Evolutionary conservation across 1,284 basidiomycete species (phyloP).

Genomic region (Cryptococcus jaspeensis): DNA sequence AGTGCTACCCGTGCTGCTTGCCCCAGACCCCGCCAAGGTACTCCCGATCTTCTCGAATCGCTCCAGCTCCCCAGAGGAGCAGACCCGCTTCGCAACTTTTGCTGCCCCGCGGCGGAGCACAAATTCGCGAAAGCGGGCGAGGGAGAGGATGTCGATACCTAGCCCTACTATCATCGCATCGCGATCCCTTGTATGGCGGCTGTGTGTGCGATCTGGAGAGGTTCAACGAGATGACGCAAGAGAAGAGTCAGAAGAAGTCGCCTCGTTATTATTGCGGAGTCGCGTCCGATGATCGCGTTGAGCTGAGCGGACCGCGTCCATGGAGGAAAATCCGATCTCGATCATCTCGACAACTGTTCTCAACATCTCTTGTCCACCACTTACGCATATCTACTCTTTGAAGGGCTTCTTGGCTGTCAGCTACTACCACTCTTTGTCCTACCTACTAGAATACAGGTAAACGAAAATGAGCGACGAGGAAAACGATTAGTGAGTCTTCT

Average conservation of each 20-base stretch:
- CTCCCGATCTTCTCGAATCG: conserved; percentile 9
- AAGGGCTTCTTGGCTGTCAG: too few species aligned
- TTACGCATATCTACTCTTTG: too few species aligned
- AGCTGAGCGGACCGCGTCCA: too few species aligned
- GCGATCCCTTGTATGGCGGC: not conserved
- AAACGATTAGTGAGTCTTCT: conserved; percentile 33
- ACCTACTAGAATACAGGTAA: not conserved
- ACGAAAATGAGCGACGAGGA: conserved; percentile 37
- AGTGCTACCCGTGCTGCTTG: not conserved
- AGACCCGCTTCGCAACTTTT: conserved; percentile 58
- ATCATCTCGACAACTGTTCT: too few species aligned
- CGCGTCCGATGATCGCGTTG: not conserved
- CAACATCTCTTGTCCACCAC: too few species aligned
- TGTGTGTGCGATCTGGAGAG: too few species aligned
- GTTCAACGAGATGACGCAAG: too few species aligned
- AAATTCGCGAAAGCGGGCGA: conserved; percentile 64
- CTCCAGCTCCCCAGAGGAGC: conserved; percentile 54
- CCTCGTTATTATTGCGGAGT: not conserved
- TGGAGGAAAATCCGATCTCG: too few species aligned
- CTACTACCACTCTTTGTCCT: too few species aligned
- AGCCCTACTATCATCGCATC: conserved; percentile 62
- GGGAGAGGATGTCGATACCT: conserved; percentile 72
- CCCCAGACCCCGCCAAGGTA: not conserved
- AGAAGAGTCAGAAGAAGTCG: too few species aligned
- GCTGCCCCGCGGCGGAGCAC: conserved; percentile 61